phyloP scores from a whole-genome alignment of 768 basidiomycete genomes.

The Phlebiopsis gigantea region DNA sequence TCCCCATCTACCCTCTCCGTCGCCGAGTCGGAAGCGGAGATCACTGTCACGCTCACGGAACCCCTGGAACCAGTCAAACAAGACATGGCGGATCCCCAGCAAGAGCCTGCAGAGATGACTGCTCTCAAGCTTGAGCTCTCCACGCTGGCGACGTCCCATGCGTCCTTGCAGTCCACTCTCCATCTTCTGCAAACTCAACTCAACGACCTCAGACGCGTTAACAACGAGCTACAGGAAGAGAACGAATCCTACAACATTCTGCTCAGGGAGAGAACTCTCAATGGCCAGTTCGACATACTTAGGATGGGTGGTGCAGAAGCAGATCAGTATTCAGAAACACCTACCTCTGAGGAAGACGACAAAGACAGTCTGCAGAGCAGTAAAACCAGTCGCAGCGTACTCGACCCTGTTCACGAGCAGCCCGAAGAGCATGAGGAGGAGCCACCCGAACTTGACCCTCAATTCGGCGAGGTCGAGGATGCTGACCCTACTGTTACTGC shows the following conservation, averaged over 20 bases:
- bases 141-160: constrained; percentile 80
- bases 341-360: constrained; percentile 18
- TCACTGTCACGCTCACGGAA: constrained; percentile 39
- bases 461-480: constrained; percentile 29
- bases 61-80: constrained; percentile 30
- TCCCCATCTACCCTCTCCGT: constrained; percentile 25
- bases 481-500: constrained; percentile 15
- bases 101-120: constrained; percentile 85
- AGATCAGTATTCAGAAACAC: constrained; percentile 13
- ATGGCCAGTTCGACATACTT: constrained; percentile 78
- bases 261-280: constrained; percentile 85
- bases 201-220: constrained; percentile 82
- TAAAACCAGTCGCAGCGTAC: constrained; percentile 46
- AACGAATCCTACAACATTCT: constrained; percentile 97
- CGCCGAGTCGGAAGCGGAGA: constrained; percentile 29
- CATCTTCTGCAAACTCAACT: constrained; percentile 82
- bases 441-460: constrained; percentile 34
- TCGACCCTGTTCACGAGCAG: constrained; percentile 42
- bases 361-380: constrained; percentile 46
- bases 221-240: constrained; percentile 86
- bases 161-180: constrained; percentile 78
- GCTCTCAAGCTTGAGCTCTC: constrained; percentile 78
- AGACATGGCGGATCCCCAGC: constrained; percentile 57
- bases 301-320: constrained; percentile 28
- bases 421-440: constrained; percentile 47